Conservation (phyloP, 192 early-diverging fungal genomes). For the Cladochytrium replicatum region DNA sequence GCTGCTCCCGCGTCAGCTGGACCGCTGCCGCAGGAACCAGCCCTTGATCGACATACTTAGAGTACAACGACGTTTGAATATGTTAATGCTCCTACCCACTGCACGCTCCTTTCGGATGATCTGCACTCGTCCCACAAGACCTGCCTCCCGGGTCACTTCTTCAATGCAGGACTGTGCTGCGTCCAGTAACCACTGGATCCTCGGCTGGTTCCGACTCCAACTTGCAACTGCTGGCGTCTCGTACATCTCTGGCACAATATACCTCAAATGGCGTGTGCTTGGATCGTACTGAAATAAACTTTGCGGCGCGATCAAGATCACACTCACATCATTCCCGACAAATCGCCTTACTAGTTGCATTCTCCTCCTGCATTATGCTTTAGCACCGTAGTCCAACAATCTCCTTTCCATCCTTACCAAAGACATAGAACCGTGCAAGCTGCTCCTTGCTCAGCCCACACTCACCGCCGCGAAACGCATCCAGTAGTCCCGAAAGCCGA, state of each 20-base stretch:
- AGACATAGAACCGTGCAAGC: constrained; percentile 62
- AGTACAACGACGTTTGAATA: not conserved
- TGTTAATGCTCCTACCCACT: constrained; percentile 40
- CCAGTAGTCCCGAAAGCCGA: constrained; percentile 64
- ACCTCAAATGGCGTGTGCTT: constrained; percentile 45
- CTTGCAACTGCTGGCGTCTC: constrained; percentile 9
- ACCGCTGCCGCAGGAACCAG: constrained; percentile 40
- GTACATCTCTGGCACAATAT: constrained; percentile 46
- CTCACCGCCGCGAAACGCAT: constrained; percentile 39
- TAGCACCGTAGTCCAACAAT: constrained; percentile 3
- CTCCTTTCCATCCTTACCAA: constrained; percentile 29
- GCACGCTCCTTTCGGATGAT: constrained; percentile 72
- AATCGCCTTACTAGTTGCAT: no score
- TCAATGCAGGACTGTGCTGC: constrained; percentile 60
- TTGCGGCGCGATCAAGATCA: no score
- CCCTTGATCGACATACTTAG: not conserved
- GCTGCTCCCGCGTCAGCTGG: constrained; percentile 64
- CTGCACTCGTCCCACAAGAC: constrained; percentile 36
- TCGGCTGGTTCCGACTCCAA: constrained; percentile 19
- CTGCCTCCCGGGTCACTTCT: constrained; percentile 55
- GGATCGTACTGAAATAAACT: constrained; percentile 64
- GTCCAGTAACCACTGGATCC: constrained; percentile 49
- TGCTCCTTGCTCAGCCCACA: constrained; percentile 39
- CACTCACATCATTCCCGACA: no score
- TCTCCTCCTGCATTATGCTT: constrained; percentile 84